Evolutionary conservation across 345 rosid genomes (phyloP).

Genomic region (Turritis glabra): DNA sequence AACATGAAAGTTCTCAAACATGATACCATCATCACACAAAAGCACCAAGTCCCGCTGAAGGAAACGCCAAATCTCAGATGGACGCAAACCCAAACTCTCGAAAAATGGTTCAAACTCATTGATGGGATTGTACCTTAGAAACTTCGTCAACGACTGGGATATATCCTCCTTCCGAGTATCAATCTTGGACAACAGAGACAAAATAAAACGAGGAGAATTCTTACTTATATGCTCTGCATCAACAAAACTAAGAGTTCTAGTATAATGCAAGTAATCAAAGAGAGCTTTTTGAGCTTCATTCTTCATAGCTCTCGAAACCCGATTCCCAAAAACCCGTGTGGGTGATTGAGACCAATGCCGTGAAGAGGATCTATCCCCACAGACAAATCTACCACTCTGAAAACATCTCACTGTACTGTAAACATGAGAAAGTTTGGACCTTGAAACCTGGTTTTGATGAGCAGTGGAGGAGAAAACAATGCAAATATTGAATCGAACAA

Average conservation of each 20-base stretch:
- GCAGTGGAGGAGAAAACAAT: slow-evolving; percentile 36
- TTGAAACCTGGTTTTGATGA: slow-evolving; percentile 28
- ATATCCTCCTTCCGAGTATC: slow-evolving; percentile 38
- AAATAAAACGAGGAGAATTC: slow-evolving; percentile 60
- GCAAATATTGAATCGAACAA: slow-evolving; percentile 30
- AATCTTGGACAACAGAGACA: slow-evolving; percentile 44
- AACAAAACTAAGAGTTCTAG: slow-evolving; percentile 54
- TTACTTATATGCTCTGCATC: slow-evolving; percentile 74
- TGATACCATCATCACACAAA: slow-evolving; percentile 60
- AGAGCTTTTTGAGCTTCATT: slow-evolving; percentile 64
- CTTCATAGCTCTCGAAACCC: slow-evolving; percentile 34
- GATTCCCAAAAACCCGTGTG: slow-evolving; percentile 21
- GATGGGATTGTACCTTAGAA: slow-evolving; percentile 68
- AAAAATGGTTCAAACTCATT: slow-evolving; percentile 90
- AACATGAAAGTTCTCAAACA: slow-evolving; percentile 66
- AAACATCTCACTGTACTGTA: slow-evolving; percentile 37
- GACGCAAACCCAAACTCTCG: slow-evolving; percentile 75
- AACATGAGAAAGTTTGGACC: slow-evolving; percentile 33
- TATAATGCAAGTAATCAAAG: slow-evolving; percentile 63
- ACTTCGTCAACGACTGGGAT: slow-evolving; percentile 44
- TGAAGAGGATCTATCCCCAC: slow-evolving; percentile 22
- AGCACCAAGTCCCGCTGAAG: slow-evolving; percentile 56
- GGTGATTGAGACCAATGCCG: slow-evolving; percentile 40
- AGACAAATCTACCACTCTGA: slow-evolving; percentile 37
- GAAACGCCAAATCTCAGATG: slow-evolving; percentile 42